Percentiles rank a stretch among this genome's conserved stretches.
Evolutionary conservation across 2,329 filamentous ascomycete species (phyloP).

Genomic region (Rutstroemia sydowiana): DNA sequence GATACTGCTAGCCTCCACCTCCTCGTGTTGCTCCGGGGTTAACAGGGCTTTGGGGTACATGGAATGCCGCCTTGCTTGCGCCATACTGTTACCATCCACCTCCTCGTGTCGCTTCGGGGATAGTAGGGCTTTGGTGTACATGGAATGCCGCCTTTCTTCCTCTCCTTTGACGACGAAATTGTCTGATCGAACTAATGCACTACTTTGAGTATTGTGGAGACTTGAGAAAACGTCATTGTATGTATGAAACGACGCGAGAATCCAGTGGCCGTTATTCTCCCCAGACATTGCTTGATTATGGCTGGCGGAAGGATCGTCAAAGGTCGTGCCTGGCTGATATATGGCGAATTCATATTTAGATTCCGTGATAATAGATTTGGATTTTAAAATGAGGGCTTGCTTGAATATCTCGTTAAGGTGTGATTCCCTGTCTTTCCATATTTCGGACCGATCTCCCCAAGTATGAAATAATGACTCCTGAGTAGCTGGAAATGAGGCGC

Average conservation of each 20-base stretch:
- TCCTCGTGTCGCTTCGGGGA: neutral
- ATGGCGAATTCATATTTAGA: constrained; percentile 12
- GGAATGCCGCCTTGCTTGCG: too few relatives aligned
- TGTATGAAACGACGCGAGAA: constrained; percentile 7
- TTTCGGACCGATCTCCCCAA: constrained; percentile 4
- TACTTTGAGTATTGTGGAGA: neutral
- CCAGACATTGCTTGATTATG: neutral
- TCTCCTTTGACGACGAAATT: neutral
- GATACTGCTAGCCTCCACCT: too few relatives aligned
- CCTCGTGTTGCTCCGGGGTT: too few relatives aligned
- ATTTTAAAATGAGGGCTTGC: constrained; percentile 12
- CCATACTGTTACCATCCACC: too few relatives aligned
- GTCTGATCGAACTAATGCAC: neutral
- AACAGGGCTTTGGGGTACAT: too few relatives aligned
- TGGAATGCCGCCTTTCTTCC: neutral
- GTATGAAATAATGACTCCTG: constrained; percentile 3
- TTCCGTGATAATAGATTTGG: constrained; percentile 9
- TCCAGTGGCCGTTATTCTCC: neutral
- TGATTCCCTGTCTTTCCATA: constrained; percentile 8
- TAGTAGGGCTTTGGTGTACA: constrained; percentile 1
- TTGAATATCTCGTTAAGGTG: constrained; percentile 15
- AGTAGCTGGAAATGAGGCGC: neutral
- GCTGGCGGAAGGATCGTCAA: neutral
- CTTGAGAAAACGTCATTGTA: neutral
- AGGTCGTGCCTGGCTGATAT: constrained; percentile 2